Conservation (phyloP, 2,329 filamentous ascomycete genomes). For the Neofusicoccum laricinum region DNA sequence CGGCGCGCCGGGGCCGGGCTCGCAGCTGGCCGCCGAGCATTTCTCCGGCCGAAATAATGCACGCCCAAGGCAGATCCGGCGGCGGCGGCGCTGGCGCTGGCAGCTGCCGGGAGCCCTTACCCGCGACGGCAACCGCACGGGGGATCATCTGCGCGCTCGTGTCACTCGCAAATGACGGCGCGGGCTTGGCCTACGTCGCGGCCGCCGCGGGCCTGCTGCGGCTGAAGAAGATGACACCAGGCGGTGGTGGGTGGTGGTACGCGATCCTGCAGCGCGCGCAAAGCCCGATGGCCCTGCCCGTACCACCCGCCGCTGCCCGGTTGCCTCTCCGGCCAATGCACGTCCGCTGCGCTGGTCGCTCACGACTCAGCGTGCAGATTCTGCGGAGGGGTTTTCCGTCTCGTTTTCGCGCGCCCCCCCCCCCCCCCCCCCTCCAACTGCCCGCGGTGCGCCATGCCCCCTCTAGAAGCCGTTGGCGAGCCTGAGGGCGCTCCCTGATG, state of each 20-base stretch:
- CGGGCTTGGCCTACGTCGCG: constrained; percentile 10
- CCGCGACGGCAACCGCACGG: constrained; percentile 7
- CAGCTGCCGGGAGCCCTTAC: constrained; percentile 6
- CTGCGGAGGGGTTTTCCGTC: background rate
- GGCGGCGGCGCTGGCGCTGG: no score
- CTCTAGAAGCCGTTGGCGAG: constrained; percentile 9
- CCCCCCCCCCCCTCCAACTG: no score
- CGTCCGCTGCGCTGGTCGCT: background rate
- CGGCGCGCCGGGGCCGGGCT: background rate
- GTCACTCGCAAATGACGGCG: constrained; percentile 8
- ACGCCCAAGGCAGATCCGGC: background rate
- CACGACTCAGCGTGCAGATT: constrained; percentile 2
- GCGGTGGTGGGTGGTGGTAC: background rate
- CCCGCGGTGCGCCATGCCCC: background rate
- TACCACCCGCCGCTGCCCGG: background rate
- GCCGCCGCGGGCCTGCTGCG: background rate
- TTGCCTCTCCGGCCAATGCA: background rate
- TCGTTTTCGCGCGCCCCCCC: background rate
- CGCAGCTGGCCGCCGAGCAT: background rate
- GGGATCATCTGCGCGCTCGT: constrained; percentile 15
- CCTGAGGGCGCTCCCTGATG: background rate
- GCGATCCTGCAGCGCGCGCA: background rate
- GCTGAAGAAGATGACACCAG: constrained; percentile 8
- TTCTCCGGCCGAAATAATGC: constrained; percentile 8
- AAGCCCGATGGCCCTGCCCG: background rate